These are phyloP conservation scores for Perilla frutescens DNA, from an alignment of 257 asterid genomes.

Conservation along the genomic window DNA sequence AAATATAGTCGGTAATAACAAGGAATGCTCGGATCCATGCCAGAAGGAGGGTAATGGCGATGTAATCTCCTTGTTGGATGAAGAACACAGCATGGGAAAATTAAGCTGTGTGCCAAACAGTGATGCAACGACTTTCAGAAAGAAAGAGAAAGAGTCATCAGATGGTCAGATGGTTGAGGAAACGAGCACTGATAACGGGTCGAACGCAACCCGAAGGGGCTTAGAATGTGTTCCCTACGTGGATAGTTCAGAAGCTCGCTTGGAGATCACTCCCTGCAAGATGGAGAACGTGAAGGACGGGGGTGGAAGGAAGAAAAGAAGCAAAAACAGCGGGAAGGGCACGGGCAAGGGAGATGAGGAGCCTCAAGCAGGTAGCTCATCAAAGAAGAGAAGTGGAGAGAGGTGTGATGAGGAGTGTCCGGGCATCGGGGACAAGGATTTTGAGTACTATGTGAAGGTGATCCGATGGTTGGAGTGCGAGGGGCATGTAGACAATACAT, in stretches of 20 bases:
- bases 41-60: conserved; percentile 45
- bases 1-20: conserved; percentile 19
- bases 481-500: conserved; percentile 66
- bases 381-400: conserved; percentile 70
- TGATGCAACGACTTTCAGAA: conserved; percentile 33
- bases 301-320: conserved; percentile 48
- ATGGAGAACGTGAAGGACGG: conserved; percentile 53
- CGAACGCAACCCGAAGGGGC: conserved; percentile 53
- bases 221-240: conserved; percentile 52
- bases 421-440: conserved; percentile 68
- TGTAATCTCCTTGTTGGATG: conserved; percentile 44
- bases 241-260: conserved; percentile 42
- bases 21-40: conserved; percentile 33
- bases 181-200: conserved; percentile 54
- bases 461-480: conserved; percentile 86
- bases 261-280: conserved; percentile 74
- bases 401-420: conserved; percentile 50
- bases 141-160: conserved; percentile 43
- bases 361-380: conserved; percentile 74
- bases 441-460: conserved; percentile 82
- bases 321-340: conserved; percentile 43
- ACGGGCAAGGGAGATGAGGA: conserved; percentile 56
- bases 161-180: conserved; percentile 49
- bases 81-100: conserved; percentile 42
- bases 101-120: conserved; percentile 6